Percentiles rank a stretch among this genome's conserved stretches.
Evolutionary conservation across 169 alveolate species (phyloP).

Genomic region (Toxoplasma gondii): DNA sequence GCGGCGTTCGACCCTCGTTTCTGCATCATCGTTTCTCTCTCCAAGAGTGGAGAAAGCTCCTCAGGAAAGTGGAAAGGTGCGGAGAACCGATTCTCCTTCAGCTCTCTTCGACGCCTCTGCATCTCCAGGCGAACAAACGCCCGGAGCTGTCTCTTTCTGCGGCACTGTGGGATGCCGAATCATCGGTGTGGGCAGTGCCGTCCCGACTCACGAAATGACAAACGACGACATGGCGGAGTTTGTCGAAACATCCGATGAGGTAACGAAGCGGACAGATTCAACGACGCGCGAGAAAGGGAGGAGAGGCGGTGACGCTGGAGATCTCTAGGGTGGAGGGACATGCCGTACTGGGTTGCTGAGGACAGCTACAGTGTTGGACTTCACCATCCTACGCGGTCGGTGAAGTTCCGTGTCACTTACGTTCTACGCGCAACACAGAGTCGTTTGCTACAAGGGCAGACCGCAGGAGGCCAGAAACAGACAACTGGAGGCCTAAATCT

Average conservation of each 20-base stretch:
- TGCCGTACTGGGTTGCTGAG: background rate
- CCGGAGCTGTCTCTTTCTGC: slow-evolving; percentile 2
- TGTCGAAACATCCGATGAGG: slow-evolving; percentile 76
- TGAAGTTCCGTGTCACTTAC: too few species aligned
- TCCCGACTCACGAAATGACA: slow-evolving; percentile 69
- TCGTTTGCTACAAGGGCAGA: too few species aligned
- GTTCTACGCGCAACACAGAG: too few species aligned
- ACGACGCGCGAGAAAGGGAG: background rate
- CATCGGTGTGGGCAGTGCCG: slow-evolving; percentile 74
- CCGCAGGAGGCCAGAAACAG: too few species aligned
- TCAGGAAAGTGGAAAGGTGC: background rate
- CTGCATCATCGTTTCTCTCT: background rate
- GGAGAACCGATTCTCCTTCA: background rate
- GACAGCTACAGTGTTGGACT: too few species aligned
- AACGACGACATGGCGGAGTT: slow-evolving; percentile 71
- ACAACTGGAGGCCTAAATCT: too few species aligned
- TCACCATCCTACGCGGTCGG: too few species aligned
- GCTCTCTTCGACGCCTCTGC: background rate
- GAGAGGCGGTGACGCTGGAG: background rate
- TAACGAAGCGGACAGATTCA: background rate
- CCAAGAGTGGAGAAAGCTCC: background rate
- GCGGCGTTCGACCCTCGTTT: background rate
- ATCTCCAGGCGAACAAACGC: background rate
- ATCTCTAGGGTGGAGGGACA: background rate
- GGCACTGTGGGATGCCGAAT: slow-evolving; percentile 67